Percentiles rank a stretch among this genome's conserved stretches.
These are phyloP conservation scores for Adansonia gregorii DNA, from an alignment of 441 rosid genomes.

Conservation along the genomic window DNA sequence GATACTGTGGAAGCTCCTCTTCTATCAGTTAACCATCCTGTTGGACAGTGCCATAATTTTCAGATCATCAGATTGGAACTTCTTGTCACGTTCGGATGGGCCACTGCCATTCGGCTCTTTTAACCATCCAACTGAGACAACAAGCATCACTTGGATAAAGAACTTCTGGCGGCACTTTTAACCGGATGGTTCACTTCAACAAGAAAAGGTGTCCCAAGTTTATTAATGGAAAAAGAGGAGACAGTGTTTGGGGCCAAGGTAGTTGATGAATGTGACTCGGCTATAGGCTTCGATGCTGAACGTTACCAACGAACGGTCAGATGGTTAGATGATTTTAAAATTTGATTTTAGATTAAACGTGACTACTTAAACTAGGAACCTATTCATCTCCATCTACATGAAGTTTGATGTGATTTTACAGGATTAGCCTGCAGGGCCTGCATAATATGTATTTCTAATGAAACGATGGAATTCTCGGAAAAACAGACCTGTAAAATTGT, in stretches of 20 bases:
- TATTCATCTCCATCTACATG: too few relatives aligned
- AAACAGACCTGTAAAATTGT: not conserved
- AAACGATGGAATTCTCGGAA: too few relatives aligned
- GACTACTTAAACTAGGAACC: too few relatives aligned
- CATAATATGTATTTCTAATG: not conserved
- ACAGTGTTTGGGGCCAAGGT: constrained; percentile 34
- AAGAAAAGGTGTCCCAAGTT: constrained; percentile 31
- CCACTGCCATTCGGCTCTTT: not conserved
- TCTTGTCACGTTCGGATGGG: too few relatives aligned
- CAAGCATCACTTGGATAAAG: not conserved
- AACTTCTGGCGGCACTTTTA: constrained; percentile 20
- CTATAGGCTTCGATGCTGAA: constrained; percentile 33
- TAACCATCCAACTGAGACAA: not conserved
- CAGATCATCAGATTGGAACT: constrained; percentile 2
- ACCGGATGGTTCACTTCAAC: constrained; percentile 36
- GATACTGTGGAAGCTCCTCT: constrained; percentile 31
- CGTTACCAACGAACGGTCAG: constrained; percentile 30
- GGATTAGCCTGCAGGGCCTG: not conserved
- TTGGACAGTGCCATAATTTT: constrained; percentile 4
- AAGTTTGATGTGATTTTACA: not conserved
- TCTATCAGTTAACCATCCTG: constrained; percentile 38
- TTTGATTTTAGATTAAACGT: too few relatives aligned
- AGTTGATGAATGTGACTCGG: constrained; percentile 44
- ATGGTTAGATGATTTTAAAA: too few relatives aligned
- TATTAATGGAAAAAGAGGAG: constrained; percentile 29